phyloP scores from a whole-genome alignment of 495 filamentous ascomycete genomes.

The Podospora appendiculata region DNA sequence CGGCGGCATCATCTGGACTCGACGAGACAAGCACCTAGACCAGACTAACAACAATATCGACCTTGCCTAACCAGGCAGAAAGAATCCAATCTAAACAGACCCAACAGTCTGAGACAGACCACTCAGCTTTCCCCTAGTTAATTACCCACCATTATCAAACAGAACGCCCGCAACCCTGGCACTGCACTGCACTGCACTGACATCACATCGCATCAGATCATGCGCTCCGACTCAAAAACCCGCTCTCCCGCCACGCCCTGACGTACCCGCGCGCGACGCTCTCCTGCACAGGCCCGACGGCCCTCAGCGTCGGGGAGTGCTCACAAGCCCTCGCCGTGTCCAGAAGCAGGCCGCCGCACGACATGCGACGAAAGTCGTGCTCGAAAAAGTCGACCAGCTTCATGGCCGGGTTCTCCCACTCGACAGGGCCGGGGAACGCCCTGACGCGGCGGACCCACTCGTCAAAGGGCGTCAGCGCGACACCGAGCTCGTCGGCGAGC shows the following conservation, averaged over 20 bases:
- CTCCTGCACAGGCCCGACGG: conserved; percentile 28
- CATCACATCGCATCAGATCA: no score
- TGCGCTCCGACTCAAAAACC: conserved; percentile 10
- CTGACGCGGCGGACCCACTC: conserved; percentile 42
- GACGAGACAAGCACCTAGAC: no score
- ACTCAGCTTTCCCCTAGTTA: no score
- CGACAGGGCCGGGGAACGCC: conserved; percentile 6
- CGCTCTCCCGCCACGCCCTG: conserved; percentile 31
- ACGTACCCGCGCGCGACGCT: conserved; percentile 34
- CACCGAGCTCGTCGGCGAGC: conserved; percentile 33
- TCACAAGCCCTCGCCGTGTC: conserved; percentile 29
- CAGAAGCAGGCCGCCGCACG: conserved; percentile 43
- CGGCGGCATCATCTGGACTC: no score
- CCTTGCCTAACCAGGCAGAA: no score
- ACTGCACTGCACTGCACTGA: no score
- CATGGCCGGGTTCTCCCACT: conserved; percentile 39
- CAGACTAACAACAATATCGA: no score
- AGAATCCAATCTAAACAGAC: no score
- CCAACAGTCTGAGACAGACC: no score
- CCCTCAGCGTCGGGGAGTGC: conserved; percentile 33
- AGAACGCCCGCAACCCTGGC: no score
- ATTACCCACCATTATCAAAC: no score
- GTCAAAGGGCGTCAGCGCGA: conserved; percentile 35
- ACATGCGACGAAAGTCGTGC: conserved; percentile 43
- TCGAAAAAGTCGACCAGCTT: conserved; percentile 42